Evolutionary conservation across 352 stramenopile genomes (phyloP).

Genomic region (Phytopythium cucurbitacearum): DNA sequence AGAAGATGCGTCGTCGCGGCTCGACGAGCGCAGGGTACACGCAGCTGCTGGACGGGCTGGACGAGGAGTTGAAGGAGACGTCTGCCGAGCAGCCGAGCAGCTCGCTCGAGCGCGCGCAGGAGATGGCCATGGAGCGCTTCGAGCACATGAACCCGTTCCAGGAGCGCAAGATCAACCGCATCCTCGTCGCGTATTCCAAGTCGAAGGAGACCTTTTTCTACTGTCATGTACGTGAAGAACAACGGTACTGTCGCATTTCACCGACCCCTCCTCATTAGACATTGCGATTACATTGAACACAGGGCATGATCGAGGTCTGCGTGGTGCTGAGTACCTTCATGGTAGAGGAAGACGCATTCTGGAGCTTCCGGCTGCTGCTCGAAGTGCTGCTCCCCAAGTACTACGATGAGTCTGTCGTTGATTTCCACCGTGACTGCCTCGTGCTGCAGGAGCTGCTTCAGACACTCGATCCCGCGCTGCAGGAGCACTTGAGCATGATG

Average conservation of each 20-base stretch:
- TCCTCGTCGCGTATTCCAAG: conserved; percentile 73
- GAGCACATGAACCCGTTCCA: conserved; percentile 77
- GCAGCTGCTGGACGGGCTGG: conserved; percentile 37
- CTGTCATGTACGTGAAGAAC: conserved; percentile 43
- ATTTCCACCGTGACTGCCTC: conserved; percentile 81
- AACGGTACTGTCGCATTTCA: background rate
- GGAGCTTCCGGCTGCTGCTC: conserved; percentile 65
- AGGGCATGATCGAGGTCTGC: conserved; percentile 80
- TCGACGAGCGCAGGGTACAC: conserved; percentile 42
- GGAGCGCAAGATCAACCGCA: conserved; percentile 80
- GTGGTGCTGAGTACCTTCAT: conserved; percentile 74
- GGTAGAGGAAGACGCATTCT: conserved; percentile 76
- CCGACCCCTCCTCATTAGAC: too few relatives aligned
- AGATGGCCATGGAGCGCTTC: conserved; percentile 77
- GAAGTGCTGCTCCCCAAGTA: conserved; percentile 76
- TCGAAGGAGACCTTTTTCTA: conserved; percentile 67
- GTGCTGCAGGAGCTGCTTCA: conserved; percentile 72
- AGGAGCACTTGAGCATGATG: conserved; percentile 48
- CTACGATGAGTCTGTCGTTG: conserved; percentile 71
- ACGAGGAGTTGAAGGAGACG: conserved; percentile 26
- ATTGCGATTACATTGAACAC: background rate
- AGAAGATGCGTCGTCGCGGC: conserved; percentile 54
- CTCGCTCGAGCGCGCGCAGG: conserved; percentile 61
- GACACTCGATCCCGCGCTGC: conserved; percentile 39
- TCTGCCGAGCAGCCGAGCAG: conserved; percentile 21